Evolutionary conservation across 106 monocot genomes (phyloP), one percentile per base, ranked within the genome.

Genomic region (Acorus gramineus): DNA sequence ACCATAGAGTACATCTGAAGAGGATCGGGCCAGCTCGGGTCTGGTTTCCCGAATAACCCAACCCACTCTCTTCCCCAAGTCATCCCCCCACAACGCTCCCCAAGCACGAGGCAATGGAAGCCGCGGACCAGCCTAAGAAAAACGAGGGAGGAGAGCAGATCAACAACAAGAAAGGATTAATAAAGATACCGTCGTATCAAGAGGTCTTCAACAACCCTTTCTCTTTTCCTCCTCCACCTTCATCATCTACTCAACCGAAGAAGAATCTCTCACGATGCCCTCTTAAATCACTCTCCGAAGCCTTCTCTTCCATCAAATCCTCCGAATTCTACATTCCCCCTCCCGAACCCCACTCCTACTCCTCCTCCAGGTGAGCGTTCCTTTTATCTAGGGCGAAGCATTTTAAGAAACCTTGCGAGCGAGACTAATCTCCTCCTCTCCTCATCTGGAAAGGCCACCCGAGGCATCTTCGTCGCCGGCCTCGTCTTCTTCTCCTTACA

Each of bases 241-340:
- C 57, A n/a, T 53, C 76, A 54, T 74, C 76, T 76, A 79, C 73
- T 14, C 78, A 72, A 52, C 55, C 60, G 28, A 28, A 28, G 28
- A 28, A 28, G 28, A 28, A 28, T 28, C 28, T 28, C 28, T 28
- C 28, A 28, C 28, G 28, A 28, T 28, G 28, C 3, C 66, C 65
- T 11, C 59, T 75, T 3, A 7, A 70, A 48, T 80, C 93, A 47
- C 86, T 94, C 79, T 74, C 89, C 28, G 65, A 86, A 51, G 84
- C 84, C 57, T 94, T 89, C 79, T 89, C 89, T 28, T 94, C 84
- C 77, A 48, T 86, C 71, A 94, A 94, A 70, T 75, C 83, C 54
- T 76, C 93, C 52, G 93, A 94, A 55, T 94, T 94, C 81, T 89
- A 89, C 74, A 57, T 83, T 53, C 89, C 93, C 61, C 93, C 92